phyloP scores from a whole-genome alignment of 306 rosid species.

The Macrotyloma uniflorum region DNA sequence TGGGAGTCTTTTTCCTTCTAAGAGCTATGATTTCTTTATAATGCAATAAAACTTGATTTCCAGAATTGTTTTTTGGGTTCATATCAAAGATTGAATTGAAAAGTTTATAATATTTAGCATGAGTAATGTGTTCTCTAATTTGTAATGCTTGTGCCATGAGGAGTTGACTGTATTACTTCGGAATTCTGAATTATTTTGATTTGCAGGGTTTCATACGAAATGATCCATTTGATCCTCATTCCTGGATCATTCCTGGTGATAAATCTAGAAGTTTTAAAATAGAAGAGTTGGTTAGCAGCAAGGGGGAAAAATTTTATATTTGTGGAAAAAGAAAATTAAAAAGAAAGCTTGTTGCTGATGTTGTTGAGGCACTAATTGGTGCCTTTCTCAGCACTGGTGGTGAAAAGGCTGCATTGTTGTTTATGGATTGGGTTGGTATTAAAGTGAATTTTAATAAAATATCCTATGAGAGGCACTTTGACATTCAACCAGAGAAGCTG shows the following conservation, averaged over 20 bases:
- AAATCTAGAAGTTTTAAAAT: conserved; percentile 35
- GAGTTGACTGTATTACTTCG: conserved; percentile 3
- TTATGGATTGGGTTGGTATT: conserved; percentile 78
- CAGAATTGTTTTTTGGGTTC: no score
- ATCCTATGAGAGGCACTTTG: conserved; percentile 52
- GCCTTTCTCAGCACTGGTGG: conserved; percentile 79
- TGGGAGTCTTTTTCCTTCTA: no score
- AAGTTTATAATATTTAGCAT: not conserved
- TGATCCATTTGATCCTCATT: conserved; percentile 64
- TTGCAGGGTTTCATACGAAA: conserved; percentile 78
- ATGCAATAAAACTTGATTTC: no score
- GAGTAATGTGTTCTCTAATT: not conserved
- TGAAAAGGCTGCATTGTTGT: conserved; percentile 61
- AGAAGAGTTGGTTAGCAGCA: conserved; percentile 34
- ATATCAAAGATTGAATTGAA: not conserved
- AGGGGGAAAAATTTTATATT: conserved; percentile 42
- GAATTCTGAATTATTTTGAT: conserved; percentile 14
- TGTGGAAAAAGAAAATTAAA: conserved; percentile 52
- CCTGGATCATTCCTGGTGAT: conserved; percentile 73
- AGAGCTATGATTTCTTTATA: no score
- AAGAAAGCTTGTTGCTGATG: conserved; percentile 71
- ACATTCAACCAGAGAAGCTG: conserved; percentile 44
- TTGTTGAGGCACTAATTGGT: conserved; percentile 91
- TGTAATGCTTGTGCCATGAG: conserved; percentile 2
- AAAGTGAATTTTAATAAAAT: conserved; percentile 50